phyloP scores from a whole-genome alignment of 148 eudicot genomes.

The Silene conica region DNA sequence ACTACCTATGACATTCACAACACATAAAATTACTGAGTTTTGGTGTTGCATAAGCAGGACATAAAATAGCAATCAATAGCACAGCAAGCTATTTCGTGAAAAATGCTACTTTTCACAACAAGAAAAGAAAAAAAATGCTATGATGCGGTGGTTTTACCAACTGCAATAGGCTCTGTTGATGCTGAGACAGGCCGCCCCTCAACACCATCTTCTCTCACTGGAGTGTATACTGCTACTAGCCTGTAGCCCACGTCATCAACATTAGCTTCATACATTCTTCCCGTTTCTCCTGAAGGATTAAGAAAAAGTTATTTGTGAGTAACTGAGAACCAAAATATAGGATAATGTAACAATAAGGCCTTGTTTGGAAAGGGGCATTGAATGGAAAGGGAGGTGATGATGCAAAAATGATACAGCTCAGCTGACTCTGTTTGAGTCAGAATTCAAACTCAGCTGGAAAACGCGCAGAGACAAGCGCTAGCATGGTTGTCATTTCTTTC shows the following conservation, averaged over 20 bases:
- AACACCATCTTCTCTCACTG: conserved; percentile 88
- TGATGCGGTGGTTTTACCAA: conserved; percentile 47
- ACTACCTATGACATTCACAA: neutral
- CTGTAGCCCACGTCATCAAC: conserved; percentile 99
- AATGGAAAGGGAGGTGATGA: too few relatives aligned
- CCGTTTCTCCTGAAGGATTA: conserved; percentile 72
- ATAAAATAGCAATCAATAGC: neutral
- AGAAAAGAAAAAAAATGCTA: neutral
- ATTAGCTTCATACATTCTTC: conserved; percentile 98
- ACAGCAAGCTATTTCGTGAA: neutral
- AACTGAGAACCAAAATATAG: neutral
- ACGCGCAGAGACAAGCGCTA: too few relatives aligned
- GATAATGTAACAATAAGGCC: neutral
- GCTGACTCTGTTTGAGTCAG: too few relatives aligned
- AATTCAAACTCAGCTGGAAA: too few relatives aligned
- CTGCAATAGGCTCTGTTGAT: conserved; percentile 89
- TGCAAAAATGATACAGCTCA: too few relatives aligned
- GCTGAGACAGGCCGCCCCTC: conserved; percentile 91
- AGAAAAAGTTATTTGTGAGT: conserved; percentile 4
- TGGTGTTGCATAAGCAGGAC: conserved; percentile 1
- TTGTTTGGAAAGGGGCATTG: too few relatives aligned
- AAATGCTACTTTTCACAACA: neutral
- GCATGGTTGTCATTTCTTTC: too few relatives aligned
- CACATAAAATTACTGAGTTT: conserved; percentile 6
- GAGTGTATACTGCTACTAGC: conserved; percentile 85